Evolutionary conservation across 2,329 filamentous ascomycete species (phyloP), one percentile per base, ranked within the genome.

Genomic region (Fusarium newnesense): DNA sequence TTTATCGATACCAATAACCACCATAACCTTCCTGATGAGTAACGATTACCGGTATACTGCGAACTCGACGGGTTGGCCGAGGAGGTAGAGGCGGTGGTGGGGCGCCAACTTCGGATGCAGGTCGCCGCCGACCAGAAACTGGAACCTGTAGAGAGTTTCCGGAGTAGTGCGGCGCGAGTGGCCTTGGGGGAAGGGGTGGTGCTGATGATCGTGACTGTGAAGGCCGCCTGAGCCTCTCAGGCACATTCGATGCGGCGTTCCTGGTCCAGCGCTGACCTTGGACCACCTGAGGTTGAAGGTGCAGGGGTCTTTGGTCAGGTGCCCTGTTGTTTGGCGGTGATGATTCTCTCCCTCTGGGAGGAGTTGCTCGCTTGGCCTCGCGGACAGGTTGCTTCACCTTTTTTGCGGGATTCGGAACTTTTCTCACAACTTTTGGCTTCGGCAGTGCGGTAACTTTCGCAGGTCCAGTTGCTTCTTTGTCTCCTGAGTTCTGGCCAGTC

Each of bases 41-140:
- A 16, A 79, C 72, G 37, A 81, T 78, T 30, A 79, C 69, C 8
- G 79, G 78, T 65, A 79, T 75, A 36, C 79, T 80, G 19, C 64
- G 73, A 60, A 72, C 66, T 28, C 76, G 74, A 65, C 69, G 76
- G 57, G 65, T 47, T 16, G 77, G 78, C 42, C 78, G 72, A 47
- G 78, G 77, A 13, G 78, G 78, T 30, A 79, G 59, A 40, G 76
- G 76, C 57, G 72, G 72, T 32, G 72, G 73, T 30, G 72, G 72
- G 30, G 64, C 60, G 32, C 76, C 75, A 42, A 71, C 75, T 36
- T 78, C 76, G 40, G 76, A 77, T 43, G 67, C 59, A 47, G 76
- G 69, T 30, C 75, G 70, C 49, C 60, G 52, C 16, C 58, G 69
- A 28, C 34, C 42, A 26, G 60, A 16, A 39, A 34, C 44, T 40